A percentile compares a stretch with the other conserved stretches of the same genome.
phyloP scores from a whole-genome alignment of 371 early-diverging fungal species.

The Phascolomyces articulosus region DNA sequence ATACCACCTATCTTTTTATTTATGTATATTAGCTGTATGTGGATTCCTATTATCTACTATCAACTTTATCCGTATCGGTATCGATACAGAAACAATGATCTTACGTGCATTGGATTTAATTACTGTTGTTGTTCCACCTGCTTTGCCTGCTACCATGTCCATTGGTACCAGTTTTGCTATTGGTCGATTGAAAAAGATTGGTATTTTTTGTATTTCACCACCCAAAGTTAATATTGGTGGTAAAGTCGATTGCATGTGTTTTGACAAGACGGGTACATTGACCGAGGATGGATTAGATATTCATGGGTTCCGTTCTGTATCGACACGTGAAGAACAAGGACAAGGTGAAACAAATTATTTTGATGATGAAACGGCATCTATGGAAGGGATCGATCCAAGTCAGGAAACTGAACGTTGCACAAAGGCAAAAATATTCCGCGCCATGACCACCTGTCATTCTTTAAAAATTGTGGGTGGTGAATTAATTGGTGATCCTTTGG shows the following conservation, averaged over 20 bases:
- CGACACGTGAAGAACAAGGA: constrained; percentile 11
- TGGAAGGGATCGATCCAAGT: constrained; percentile 24
- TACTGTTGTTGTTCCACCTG: constrained; percentile 96
- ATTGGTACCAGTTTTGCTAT: constrained; percentile 97
- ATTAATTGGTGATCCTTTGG: constrained; percentile 97
- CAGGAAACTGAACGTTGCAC: constrained; percentile 23
- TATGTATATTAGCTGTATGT: constrained; percentile 50
- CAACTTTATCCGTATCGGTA: constrained; percentile 83
- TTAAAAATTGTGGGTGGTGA: constrained; percentile 90
- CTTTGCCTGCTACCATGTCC: constrained; percentile 96
- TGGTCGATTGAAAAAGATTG: constrained; percentile 75
- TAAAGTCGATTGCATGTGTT: constrained; percentile 94
- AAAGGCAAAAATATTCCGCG: constrained; percentile 57
- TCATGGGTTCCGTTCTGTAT: constrained; percentile 77
- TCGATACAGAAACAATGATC: constrained; percentile 70
- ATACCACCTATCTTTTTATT: too few species aligned
- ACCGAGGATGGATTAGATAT: constrained; percentile 99
- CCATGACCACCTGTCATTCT: constrained; percentile 97
- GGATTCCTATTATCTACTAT: constrained; percentile 87
- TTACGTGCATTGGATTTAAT: constrained; percentile 92
- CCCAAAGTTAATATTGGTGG: constrained; percentile 97
- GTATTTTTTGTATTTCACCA: constrained; percentile 95
- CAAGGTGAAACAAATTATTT: constrained; percentile 30
- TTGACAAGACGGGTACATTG: constrained; percentile 99
- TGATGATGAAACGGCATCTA: constrained; percentile 36